These are phyloP conservation scores for Candida labiduridarum DNA, from an alignment of 1,139 yeast genomes.

Conservation along the genomic window DNA sequence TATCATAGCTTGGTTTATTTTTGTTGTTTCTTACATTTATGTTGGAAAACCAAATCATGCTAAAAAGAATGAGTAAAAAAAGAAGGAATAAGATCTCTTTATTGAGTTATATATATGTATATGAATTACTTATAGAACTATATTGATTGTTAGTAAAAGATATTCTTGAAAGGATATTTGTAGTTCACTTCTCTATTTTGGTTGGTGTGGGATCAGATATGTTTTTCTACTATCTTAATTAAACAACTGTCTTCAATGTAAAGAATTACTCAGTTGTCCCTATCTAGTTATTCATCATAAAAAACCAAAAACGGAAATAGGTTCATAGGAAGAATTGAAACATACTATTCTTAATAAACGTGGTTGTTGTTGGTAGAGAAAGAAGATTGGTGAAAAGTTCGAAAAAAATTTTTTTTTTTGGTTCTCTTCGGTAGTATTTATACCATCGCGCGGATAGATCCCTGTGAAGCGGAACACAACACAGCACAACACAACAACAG, in stretches of 20 bases:
- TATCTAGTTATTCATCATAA: slow-evolving; percentile 27
- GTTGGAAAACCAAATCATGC: slow-evolving; percentile 33
- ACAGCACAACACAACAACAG: neutral
- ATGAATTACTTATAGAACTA: neutral
- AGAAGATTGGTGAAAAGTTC: neutral
- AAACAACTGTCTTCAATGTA: slow-evolving; percentile 22
- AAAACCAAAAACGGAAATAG: neutral
- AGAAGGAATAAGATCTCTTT: neutral
- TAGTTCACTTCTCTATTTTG: neutral
- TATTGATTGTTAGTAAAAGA: neutral
- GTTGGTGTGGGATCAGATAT: slow-evolving; percentile 13
- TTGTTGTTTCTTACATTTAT: slow-evolving; percentile 67
- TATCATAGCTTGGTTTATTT: slow-evolving; percentile 71
- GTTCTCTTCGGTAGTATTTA: neutral
- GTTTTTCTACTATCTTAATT: slow-evolving; percentile 20
- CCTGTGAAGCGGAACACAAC: neutral
- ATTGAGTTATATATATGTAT: neutral
- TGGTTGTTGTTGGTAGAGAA: neutral
- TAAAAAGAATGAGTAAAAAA: slow-evolving; percentile 33
- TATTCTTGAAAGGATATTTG: too few species aligned
- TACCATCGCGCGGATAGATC: neutral
- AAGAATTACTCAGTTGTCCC: slow-evolving; percentile 40
- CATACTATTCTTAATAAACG: slow-evolving; percentile 3
- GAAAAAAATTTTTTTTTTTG: neutral
- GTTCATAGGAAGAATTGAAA: neutral